Base-by-base conservation (phyloP, 345 rosid genomes). In the Syzygium aromaticum region DNA sequence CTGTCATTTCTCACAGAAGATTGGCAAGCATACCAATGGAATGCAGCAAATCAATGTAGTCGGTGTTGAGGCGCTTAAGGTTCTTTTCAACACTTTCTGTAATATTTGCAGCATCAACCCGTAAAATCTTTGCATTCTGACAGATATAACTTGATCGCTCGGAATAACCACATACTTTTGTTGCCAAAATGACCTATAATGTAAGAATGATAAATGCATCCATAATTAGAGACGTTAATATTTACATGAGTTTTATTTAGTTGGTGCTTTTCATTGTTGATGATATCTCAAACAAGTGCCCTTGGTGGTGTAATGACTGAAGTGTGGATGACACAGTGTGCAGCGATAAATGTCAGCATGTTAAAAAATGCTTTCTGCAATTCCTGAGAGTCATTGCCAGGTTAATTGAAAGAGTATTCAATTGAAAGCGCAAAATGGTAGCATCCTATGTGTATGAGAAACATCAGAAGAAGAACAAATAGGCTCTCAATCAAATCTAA, bases 31-130 rank as follows among this genome's bases (percentile, higher is more conserved):
- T 91, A 96, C 98, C 99, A 96, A 87, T 97, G 99, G 89, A 97
- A 95, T 92, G 99, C 91, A 97, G 89, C 92, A 96, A 90, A 89
- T 95, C 99, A 87, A 97, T 94, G 91, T 97, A 96, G 88, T 97
- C 99, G 38, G 97, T 97, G 87, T 94, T 94, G 52, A 97, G 95
- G 59, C 98, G 96, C 90, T 95, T 93, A 52, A 97, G 98, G 90
- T 98, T 97, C 89, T 97, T 94, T 92, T 97, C 99, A 27, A 97
- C 98, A 56, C 99, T 96, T 89, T 97, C 98, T 91, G 88, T 97
- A 88, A 97, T 96, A 88, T 96, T 97, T 87, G 95, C 95, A 86
- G 94, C 95, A 92, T 97, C 95, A 61, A 97, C 98, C 84, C 97
- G 94, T 91, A 91, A 84, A 89, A 92, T 92, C 54, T 92, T 87